phyloP scores from a whole-genome alignment of 2,329 filamentous ascomycete genomes.

The Ophiostoma angusticollis region DNA sequence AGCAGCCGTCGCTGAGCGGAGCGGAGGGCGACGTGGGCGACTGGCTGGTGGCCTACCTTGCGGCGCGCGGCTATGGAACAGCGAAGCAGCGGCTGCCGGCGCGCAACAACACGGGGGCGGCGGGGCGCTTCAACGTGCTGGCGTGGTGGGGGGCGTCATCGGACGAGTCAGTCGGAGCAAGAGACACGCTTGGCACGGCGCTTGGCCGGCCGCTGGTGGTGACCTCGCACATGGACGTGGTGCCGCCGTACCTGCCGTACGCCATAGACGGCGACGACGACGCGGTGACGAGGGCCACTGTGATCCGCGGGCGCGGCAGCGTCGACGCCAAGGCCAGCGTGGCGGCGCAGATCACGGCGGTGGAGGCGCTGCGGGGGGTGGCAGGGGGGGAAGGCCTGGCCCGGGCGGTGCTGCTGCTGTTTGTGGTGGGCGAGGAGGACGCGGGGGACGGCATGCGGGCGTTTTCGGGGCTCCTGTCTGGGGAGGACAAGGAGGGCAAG shows the following conservation, averaged over 20 bases:
- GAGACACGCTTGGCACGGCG: not conserved
- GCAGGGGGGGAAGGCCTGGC: slow-evolving; percentile 20
- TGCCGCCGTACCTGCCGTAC: slow-evolving; percentile 62
- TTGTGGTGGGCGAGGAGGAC: slow-evolving; percentile 72
- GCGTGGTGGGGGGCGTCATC: slow-evolving; percentile 42
- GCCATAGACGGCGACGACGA: slow-evolving; percentile 34
- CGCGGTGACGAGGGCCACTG: slow-evolving; percentile 28
- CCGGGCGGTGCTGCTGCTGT: slow-evolving; percentile 45
- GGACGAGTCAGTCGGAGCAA: slow-evolving; percentile 22
- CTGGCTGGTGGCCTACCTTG: slow-evolving; percentile 56
- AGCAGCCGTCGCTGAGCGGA: slow-evolving; percentile 58
- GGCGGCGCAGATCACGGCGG: slow-evolving; percentile 60
- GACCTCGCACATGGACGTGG: slow-evolving; percentile 71
- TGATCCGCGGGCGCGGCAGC: slow-evolving; percentile 59
- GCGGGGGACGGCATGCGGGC: slow-evolving; percentile 66
- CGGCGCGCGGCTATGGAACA: slow-evolving; percentile 30
- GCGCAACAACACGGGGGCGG: slow-evolving; percentile 18
- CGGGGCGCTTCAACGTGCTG: slow-evolving; percentile 58
- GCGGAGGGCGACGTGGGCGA: slow-evolving; percentile 56
- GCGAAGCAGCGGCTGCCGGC: slow-evolving; percentile 28
- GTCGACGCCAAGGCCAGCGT: slow-evolving; percentile 61
- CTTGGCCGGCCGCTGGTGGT: slow-evolving; percentile 44
- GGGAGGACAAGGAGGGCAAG: no score
- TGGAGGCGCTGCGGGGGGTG: slow-evolving; percentile 38
- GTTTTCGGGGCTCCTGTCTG: slow-evolving; percentile 31